Base-by-base conservation (phyloP, 1,139 yeast species). In the Arxiozyma slooffiae region DNA sequence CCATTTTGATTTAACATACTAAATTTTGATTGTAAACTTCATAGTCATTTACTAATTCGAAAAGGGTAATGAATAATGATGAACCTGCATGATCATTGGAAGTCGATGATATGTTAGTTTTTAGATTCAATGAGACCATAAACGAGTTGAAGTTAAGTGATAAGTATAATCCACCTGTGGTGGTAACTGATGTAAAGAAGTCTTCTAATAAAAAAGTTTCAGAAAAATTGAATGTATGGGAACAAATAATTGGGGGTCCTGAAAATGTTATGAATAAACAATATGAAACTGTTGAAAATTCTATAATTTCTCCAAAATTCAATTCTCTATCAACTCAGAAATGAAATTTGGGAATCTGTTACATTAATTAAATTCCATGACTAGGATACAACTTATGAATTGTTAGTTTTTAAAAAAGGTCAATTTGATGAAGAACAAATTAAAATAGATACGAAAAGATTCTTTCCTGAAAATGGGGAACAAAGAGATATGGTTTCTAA, bases 391-490 rank as follows among this genome's bases (percentile, higher is more conserved):
- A 46, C 52, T 11, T 53, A 47, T 30, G 48, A 46, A 16, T 39
- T 45, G 7, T 37, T 53, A 18, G 24, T 38, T 6, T 45, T 41
- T 17, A 53, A 47, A 18, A 36, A 46, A 7, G 20, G 20, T 24
- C 20, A 21, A 14, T 42, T 42, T 20, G 38, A 30, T 34, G 45
- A 41, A 17, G 36, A 38, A 2, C 67, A 64, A 49, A 67, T 70
- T 22, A 67, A 67, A 17, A 9, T 38, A 6, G 53, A 57, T 24
- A 67, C 68, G 5, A 66, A 73, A 58, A 79, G 77, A 49, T 78
- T 78, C 41, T 74, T 82, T 48, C 69, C 72, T 46, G 71, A 78
- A 1, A 89, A 92, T 14, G 75, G 81, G 20, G 74, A 73, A 50
- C 78, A 77, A 54, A 72, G 24, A 11, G 39, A 36, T 18, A 41